phyloP scores from a whole-genome alignment of 352 stramenopile genomes.

The Pythium guiyangense region DNA sequence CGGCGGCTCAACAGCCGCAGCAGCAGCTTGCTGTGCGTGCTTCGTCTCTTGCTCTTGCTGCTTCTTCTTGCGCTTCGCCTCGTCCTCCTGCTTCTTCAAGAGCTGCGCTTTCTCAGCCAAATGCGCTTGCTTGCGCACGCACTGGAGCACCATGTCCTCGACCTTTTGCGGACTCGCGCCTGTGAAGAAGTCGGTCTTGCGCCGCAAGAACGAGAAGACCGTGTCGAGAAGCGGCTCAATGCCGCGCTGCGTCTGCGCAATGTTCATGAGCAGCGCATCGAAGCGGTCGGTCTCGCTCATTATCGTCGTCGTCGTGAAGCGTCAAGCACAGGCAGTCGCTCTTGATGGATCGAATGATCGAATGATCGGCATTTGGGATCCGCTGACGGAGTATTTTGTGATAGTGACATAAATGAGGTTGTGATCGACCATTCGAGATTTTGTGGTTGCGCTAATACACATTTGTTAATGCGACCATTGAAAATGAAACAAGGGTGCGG shows the following conservation, averaged over 20 bases:
- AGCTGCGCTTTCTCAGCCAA: conserved; percentile 81
- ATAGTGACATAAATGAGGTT: no score
- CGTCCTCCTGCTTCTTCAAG: conserved; percentile 70
- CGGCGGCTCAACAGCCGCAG: conserved; percentile 26
- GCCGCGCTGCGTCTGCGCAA: conserved; percentile 94
- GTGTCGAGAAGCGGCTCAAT: conserved; percentile 98
- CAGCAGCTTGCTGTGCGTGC: conserved; percentile 14
- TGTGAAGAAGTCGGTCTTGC: conserved; percentile 99
- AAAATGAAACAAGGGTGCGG: no score
- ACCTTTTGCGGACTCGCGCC: conserved; percentile 76
- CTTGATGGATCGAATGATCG: no score
- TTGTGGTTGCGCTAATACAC: no score
- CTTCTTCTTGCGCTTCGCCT: conserved; percentile 73
- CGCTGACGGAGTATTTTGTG: no score
- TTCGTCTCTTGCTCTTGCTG: conserved; percentile 1
- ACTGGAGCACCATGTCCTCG: conserved; percentile 84
- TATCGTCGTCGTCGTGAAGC: not conserved
- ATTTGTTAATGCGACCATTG: no score
- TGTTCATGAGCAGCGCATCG: conserved; percentile 96
- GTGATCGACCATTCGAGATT: not conserved
- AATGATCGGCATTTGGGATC: no score
- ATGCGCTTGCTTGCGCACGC: conserved; percentile 90
- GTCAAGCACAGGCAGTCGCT: conserved; percentile 1
- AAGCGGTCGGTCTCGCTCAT: conserved; percentile 81
- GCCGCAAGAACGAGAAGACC: conserved; percentile 97